A percentile compares a stretch with the other conserved stretches of the same genome.
Evolutionary conservation across 1,284 basidiomycete species (phyloP).

Genomic region (Ustilago trichophora): DNA sequence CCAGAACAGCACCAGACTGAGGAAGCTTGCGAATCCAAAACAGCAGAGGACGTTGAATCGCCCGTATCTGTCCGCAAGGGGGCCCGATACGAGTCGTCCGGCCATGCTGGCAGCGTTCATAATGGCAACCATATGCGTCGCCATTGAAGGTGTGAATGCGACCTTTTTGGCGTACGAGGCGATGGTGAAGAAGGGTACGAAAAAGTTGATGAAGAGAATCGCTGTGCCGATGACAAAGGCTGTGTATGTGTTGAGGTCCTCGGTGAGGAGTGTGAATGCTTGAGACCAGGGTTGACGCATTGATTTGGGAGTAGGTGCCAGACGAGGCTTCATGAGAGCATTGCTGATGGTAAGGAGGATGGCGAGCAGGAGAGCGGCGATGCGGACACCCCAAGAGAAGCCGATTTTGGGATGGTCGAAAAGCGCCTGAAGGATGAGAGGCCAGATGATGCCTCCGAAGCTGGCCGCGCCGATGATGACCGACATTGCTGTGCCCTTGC

Average conservation of each 20-base stretch:
- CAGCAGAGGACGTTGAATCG: slow-evolving; percentile 37
- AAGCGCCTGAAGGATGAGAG: slow-evolving; percentile 22
- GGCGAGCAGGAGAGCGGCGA: slow-evolving; percentile 30
- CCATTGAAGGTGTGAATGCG: slow-evolving; percentile 19
- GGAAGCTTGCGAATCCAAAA: slow-evolving; percentile 20
- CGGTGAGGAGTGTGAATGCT: slow-evolving; percentile 13
- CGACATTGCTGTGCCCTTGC: slow-evolving; percentile 37
- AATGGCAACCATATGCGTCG: slow-evolving; percentile 36
- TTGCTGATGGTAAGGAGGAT: slow-evolving; percentile 37
- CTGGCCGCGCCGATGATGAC: slow-evolving; percentile 42
- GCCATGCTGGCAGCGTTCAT: slow-evolving; percentile 41
- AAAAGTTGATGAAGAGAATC: slow-evolving; percentile 46
- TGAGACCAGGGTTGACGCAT: slow-evolving; percentile 32
- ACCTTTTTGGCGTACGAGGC: slow-evolving; percentile 38
- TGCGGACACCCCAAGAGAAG: slow-evolving; percentile 34
- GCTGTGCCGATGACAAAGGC: slow-evolving; percentile 33
- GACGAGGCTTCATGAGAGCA: slow-evolving; percentile 26
- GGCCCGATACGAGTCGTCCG: slow-evolving; percentile 33
- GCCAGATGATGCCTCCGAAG: slow-evolving; percentile 48
- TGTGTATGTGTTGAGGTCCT: slow-evolving; percentile 21
- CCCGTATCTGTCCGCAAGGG: slow-evolving; percentile 31
- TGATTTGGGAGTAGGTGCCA: slow-evolving; percentile 9
- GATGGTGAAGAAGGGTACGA: slow-evolving; percentile 47
- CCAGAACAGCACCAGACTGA: slow-evolving; percentile 35
- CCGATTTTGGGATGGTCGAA: slow-evolving; percentile 32